Conservation (phyloP, 140 eudicot species). For the Erigeron philadelphicus region DNA sequence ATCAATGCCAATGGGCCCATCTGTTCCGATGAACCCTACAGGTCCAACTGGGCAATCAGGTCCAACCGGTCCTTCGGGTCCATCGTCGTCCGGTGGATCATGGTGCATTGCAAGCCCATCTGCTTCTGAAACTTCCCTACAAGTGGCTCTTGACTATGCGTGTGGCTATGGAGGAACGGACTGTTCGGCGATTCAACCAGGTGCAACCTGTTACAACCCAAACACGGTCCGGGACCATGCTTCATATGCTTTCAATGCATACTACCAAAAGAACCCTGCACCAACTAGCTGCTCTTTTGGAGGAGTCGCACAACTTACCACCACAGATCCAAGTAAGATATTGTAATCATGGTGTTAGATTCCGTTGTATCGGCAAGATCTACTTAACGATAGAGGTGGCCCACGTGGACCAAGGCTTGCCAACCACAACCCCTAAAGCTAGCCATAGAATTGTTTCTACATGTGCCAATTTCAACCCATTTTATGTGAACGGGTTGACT, state of each 20-base stretch:
- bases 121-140: slow-evolving; percentile 69
- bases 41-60: slow-evolving; percentile 25
- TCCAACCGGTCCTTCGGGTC: slow-evolving; percentile 34
- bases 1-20: slow-evolving; percentile 7
- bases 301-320: slow-evolving; percentile 69
- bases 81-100: slow-evolving; percentile 49
- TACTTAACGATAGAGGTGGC: neutral
- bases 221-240: slow-evolving; percentile 76
- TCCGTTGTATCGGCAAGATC: neutral
- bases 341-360: neutral
- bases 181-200: slow-evolving; percentile 70
- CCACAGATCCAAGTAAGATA: slow-evolving; percentile 78
- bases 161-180: slow-evolving; percentile 93
- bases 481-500: neutral
- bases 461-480: neutral
- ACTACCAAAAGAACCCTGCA: slow-evolving; percentile 74
- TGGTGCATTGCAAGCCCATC: slow-evolving; percentile 77
- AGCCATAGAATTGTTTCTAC: neutral
- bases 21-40: slow-evolving; percentile 11
- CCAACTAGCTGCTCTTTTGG: slow-evolving; percentile 86
- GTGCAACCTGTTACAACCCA: slow-evolving; percentile 67
- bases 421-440: neutral
- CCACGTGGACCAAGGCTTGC: neutral
- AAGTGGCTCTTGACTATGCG: slow-evolving; percentile 82
- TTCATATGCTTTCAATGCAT: slow-evolving; percentile 76